phyloP scores from a whole-genome alignment of 208 protist genomes.

The Polymyxa betae region DNA sequence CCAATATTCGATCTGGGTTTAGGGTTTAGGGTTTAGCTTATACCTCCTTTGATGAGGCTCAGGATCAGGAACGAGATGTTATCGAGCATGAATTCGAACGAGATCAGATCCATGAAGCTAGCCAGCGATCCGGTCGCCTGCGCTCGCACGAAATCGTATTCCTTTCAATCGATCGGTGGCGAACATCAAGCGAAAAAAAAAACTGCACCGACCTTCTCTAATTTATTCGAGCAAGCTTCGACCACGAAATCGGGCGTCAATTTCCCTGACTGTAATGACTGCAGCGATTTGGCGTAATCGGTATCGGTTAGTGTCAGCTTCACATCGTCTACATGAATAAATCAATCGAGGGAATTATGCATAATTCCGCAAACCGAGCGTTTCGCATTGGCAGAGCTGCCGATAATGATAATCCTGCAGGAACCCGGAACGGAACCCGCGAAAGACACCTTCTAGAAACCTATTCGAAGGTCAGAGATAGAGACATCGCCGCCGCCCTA shows the following conservation, averaged over 20 bases:
- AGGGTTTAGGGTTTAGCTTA: not conserved
- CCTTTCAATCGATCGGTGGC: not conserved
- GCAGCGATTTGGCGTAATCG: slow-evolving; percentile 46
- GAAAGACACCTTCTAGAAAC: slow-evolving; percentile 51
- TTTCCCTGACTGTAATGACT: not conserved
- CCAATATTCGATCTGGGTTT: not conserved
- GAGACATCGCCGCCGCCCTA: not conserved
- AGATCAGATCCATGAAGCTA: slow-evolving; percentile 68
- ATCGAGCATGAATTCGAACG: slow-evolving; percentile 71
- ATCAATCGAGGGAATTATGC: slow-evolving; percentile 28
- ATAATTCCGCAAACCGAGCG: not conserved
- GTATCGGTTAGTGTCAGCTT: slow-evolving; percentile 60
- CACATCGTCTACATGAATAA: slow-evolving; percentile 55
- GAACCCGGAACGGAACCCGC: slow-evolving; percentile 61
- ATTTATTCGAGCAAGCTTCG: not conserved
- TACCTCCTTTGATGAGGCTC: slow-evolving; percentile 56
- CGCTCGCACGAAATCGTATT: slow-evolving; percentile 50
- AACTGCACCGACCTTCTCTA: slow-evolving; percentile 30
- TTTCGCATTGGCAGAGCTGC: slow-evolving; percentile 57
- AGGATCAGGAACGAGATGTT: slow-evolving; percentile 68
- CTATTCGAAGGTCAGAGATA: not conserved
- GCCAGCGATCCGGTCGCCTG: slow-evolving; percentile 48
- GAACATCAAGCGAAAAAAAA: not conserved
- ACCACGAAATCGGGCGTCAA: slow-evolving; percentile 46
- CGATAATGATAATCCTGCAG: slow-evolving; percentile 49